A percentile compares a stretch with the other conserved stretches of the same genome.
Conservation (phyloP, 179 eudicot species). For the Silene noctiflora region DNA sequence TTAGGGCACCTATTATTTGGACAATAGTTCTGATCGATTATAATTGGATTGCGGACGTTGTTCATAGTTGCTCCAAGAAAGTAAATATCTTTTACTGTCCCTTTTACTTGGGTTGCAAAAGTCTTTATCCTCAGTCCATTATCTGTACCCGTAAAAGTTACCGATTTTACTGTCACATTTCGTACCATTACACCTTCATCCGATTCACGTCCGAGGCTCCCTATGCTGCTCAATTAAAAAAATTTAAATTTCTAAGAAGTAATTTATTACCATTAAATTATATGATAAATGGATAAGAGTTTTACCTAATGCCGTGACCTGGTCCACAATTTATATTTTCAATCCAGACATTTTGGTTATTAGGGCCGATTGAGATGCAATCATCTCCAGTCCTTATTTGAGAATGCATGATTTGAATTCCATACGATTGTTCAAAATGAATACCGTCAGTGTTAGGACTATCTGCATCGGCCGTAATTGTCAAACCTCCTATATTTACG, state of each 20-base stretch:
- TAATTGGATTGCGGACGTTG: conserved; percentile 31
- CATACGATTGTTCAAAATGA: conserved; percentile 19
- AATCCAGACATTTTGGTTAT: conserved; percentile 22
- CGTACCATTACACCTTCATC: conserved; percentile 22
- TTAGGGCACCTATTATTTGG: conserved; percentile 15
- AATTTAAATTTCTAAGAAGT: too few relatives aligned
- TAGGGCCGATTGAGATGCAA: conserved; percentile 37
- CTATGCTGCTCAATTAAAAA: conserved; percentile 26
- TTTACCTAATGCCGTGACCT: conserved; percentile 40
- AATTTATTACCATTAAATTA: background rate
- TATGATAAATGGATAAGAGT: background rate
- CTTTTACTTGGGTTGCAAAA: conserved; percentile 23
- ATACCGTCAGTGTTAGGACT: conserved; percentile 41
- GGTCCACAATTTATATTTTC: conserved; percentile 34
- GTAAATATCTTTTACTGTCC: conserved; percentile 21
- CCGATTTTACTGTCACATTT: conserved; percentile 34
- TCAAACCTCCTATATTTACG: conserved; percentile 14
- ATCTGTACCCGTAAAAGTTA: conserved; percentile 17
- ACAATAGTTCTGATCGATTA: conserved; percentile 37
- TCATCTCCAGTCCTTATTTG: conserved; percentile 36
- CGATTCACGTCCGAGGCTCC: conserved; percentile 31
- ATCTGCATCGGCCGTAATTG: conserved; percentile 23
- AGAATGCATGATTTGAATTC: conserved; percentile 15
- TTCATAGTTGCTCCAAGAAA: conserved; percentile 29
- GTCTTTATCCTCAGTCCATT: conserved; percentile 44